phyloP scores from a whole-genome alignment of 805 yeast genomes.

The Lachancea quebecensis region DNA sequence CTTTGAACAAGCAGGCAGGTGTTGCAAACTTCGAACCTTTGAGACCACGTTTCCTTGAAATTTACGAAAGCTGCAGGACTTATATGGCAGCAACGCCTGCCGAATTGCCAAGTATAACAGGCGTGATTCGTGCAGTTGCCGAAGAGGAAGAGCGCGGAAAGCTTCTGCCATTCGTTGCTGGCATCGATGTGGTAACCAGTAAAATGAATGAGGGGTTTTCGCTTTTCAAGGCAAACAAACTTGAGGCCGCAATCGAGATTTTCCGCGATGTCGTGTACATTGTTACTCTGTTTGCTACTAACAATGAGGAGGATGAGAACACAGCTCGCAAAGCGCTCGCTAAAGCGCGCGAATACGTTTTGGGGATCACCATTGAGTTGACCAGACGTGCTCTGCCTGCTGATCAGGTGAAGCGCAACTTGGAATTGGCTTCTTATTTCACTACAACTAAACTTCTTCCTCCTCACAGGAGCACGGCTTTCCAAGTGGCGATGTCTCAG shows the following conservation, averaged over 20 bases:
- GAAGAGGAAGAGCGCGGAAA: constrained; percentile 46
- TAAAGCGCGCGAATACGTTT: constrained; percentile 80
- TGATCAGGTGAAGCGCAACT: constrained; percentile 69
- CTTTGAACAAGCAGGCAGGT: constrained; percentile 85
- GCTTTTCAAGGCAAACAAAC: constrained; percentile 73
- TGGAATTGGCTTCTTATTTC: constrained; percentile 94
- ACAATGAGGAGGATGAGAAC: constrained; percentile 65
- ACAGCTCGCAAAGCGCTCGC: constrained; percentile 65
- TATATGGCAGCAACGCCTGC: constrained; percentile 62
- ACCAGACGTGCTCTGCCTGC: constrained; percentile 76
- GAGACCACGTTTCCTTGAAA: constrained; percentile 72
- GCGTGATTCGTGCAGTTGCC: constrained; percentile 56
- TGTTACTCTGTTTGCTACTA: constrained; percentile 63
- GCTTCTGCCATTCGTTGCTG: constrained; percentile 66
- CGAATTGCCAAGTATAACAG: constrained; percentile 63
- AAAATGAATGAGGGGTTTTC: constrained; percentile 66
- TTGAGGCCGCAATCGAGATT: constrained; percentile 69
- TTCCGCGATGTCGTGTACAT: constrained; percentile 80
- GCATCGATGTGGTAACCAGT: constrained; percentile 57
- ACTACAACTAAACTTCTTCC: constrained; percentile 77
- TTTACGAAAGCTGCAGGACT: constrained; percentile 73
- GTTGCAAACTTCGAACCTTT: constrained; percentile 82
- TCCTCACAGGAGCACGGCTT: constrained; percentile 78
- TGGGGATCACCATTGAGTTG: constrained; percentile 88
- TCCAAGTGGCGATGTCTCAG: constrained; percentile 93